Conservation (phyloP, 192 early-diverging fungal genomes). For the Entomortierella parvispora region DNA sequence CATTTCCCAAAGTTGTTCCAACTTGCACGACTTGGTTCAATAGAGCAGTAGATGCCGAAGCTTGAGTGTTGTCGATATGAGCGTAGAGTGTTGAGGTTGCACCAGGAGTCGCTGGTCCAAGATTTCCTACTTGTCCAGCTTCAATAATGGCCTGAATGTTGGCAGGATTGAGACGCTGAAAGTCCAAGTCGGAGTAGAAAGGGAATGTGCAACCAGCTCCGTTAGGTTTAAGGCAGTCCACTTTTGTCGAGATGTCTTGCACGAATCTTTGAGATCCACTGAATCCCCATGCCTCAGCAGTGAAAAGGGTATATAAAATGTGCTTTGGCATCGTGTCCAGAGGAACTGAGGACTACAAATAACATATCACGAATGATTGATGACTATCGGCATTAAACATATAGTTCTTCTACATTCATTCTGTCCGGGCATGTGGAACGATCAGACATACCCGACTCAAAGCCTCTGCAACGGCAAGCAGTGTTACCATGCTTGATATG, state of each 20-base stretch:
- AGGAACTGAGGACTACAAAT: constrained; percentile 51
- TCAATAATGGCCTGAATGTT: constrained; percentile 79
- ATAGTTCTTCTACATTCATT: constrained; percentile 4
- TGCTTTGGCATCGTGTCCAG: constrained; percentile 66
- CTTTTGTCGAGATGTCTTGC: constrained; percentile 67
- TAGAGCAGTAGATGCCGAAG: constrained; percentile 1
- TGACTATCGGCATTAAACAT: not conserved
- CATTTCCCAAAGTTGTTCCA: constrained; percentile 14
- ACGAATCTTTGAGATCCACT: constrained; percentile 88
- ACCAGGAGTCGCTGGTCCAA: constrained; percentile 12
- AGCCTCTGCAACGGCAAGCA: constrained; percentile 77
- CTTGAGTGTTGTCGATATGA: constrained; percentile 55
- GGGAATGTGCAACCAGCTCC: constrained; percentile 68
- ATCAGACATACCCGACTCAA: constrained; percentile 63
- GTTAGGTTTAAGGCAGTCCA: constrained; percentile 62
- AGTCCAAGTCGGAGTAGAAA: constrained; percentile 70
- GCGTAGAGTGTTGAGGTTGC: constrained; percentile 38
- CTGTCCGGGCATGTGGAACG: constrained; percentile 1
- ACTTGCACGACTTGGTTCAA: constrained; percentile 27
- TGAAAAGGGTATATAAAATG: constrained; percentile 81
- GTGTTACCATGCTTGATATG: constrained; percentile 69
- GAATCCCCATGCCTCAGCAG: constrained; percentile 78
- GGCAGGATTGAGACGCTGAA: constrained; percentile 70
- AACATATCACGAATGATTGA: not conserved
- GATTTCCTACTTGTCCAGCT: constrained; percentile 65